Base-by-base conservation (phyloP, 805 yeast species). In the Metschnikowia henanensis region DNA sequence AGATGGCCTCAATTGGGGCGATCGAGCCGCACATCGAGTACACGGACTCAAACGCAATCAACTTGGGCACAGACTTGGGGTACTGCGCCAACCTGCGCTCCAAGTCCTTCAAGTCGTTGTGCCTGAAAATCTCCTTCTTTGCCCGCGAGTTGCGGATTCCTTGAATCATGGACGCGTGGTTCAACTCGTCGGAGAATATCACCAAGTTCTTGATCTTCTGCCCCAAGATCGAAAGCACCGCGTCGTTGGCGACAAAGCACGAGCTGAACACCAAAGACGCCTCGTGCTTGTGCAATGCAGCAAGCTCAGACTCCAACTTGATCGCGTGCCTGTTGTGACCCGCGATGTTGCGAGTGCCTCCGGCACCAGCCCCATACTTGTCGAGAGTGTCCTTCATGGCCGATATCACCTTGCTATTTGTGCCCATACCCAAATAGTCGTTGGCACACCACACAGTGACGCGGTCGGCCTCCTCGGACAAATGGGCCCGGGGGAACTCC, bases 391-490 rank as follows among this genome's bases (percentile, higher is more conserved):
- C 63, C 56, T 84, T 84, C 92, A 92, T 94, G 43, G 81, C 81
- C 15, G 78, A 69, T 47, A 89, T 70, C 34, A 92, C 92, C 50
- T 76, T 71, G 50, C 76, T 77, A 63, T 92, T 87, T 59, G 80
- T 82, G 40, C 97, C 92, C 94, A 94, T 87, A 10, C 98, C 97
- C 49, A 94, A 75, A 65, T 94, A 94, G 67, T 94, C 99, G 65
- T 94, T 94, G 32, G 99, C 91, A 62, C 99, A 94, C 99, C 99
- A 94, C 46, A 94, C 99, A 40, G 96, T 90, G 46, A 94, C 99
- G 61, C 87, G 87, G 58, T 89, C 95, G 13, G 72, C 72, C 59
- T 84, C 88, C 29, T 61, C 49, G 45, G 83, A 76, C 53, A 94
- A 80, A 62, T 94, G 99, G 29, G 99, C 99, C 58, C 73, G 73